A percentile compares a stretch with the other conserved stretches of the same genome.
These are phyloP conservation scores for Tricholoma sp. DNA, from an alignment of 768 basidiomycete genomes.

Conservation along the genomic window DNA sequence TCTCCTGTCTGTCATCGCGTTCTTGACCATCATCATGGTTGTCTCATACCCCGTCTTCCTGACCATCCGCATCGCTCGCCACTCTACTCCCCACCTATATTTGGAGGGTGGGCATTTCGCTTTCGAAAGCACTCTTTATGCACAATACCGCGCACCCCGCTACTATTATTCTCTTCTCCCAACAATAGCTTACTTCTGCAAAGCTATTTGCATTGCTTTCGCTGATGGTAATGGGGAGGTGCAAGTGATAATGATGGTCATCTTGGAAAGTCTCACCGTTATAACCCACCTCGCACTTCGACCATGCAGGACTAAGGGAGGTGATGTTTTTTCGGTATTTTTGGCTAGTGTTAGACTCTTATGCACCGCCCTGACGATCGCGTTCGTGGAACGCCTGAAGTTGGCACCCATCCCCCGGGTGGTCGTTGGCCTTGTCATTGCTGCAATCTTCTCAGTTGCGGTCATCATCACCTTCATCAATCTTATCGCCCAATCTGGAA, in stretches of 20 bases:
- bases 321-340: slow-evolving; percentile 65
- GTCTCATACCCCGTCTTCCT: slow-evolving; percentile 46
- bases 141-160: slow-evolving; percentile 58
- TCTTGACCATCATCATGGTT: slow-evolving; percentile 46
- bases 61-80: slow-evolving; percentile 41
- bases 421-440: slow-evolving; percentile 70
- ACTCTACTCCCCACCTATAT: slow-evolving; percentile 25
- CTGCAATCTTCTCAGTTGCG: slow-evolving; percentile 66
- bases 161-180: slow-evolving; percentile 64
- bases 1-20: slow-evolving; percentile 67
- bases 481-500: slow-evolving; percentile 45
- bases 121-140: slow-evolving; percentile 55
- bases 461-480: slow-evolving; percentile 69
- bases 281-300: slow-evolving; percentile 46
- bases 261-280: slow-evolving; percentile 62
- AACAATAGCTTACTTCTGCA: slow-evolving; percentile 54
- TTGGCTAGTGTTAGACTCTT: slow-evolving; percentile 64
- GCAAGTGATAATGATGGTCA: slow-evolving; percentile 63
- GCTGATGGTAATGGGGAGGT: slow-evolving; percentile 55
- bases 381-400: slow-evolving; percentile 63
- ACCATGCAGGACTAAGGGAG: slow-evolving; percentile 64
- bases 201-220: slow-evolving; percentile 68
- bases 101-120: slow-evolving; percentile 29
- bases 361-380: slow-evolving; percentile 66
- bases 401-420: slow-evolving; percentile 76